Base-by-base conservation (phyloP, 2,329 filamentous ascomycete genomes). In the Verticillium zaregamsianum region DNA sequence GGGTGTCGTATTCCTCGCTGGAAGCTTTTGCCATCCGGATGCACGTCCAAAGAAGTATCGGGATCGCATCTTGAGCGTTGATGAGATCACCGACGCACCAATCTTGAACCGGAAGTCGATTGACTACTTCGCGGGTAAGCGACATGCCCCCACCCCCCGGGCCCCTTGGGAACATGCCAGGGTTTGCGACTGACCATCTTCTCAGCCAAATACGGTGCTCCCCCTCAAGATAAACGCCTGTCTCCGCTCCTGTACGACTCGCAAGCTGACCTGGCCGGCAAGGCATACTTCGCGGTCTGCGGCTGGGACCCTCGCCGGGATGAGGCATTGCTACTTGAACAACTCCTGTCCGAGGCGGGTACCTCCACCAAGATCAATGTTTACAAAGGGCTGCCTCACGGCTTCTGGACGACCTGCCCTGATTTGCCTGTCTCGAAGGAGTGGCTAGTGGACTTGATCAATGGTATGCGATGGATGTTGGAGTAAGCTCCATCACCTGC, bases 281-380 rank as follows among this genome's bases (percentile, higher is more conserved):
- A 71, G 62, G 75, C 77, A 0, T 79, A 76, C 62, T 81, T 83
- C 65, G 76, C 80, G 65, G 74, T 83, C 20, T 79, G 76, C 35
- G 81, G 80, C 0, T 68, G 77, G 64, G 81, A 83, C 68, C 80
- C 80, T 0, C 65, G 80, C 57, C 71, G 81, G 20, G 81, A 83
- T 55, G 81, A 83, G 64, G 79, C 75, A 2, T 70, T 83, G 37
- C 66, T 83, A 6, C 78, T 81, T 54, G 79, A 81, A 63, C 66
- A 76, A 49, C 28, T 61, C 2, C 58, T 64, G 8, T n/a, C 11
- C 17, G 61, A 61, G 11, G n/a, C 59, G 5, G 58, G 56, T 4
- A 59, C 59, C 9, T 35, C 56, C 11, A 64, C 58, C 5, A 62
- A 55, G 52, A 60, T 62, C n/a, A 39, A 62, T 9, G 40, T 62